Evolutionary conservation across 495 filamentous ascomycete species (phyloP), one percentile per base, ranked within the genome.

Genomic region (Tuber brumale): DNA sequence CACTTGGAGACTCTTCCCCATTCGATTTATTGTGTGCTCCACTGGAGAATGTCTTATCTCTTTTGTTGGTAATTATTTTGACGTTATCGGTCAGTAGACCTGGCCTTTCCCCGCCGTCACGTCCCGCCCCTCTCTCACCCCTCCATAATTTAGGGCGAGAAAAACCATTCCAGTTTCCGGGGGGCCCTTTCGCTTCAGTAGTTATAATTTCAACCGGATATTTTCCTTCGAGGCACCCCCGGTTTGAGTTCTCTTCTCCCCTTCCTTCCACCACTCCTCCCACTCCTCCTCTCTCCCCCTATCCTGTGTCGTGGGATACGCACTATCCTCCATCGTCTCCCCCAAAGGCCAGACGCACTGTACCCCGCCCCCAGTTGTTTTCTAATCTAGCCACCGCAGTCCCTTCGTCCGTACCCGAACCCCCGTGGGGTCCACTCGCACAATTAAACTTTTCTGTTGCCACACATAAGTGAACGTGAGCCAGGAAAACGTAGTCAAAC

Each of bases 21-120:
- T 31, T 66, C 27, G 5, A 35, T 66, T 51, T 35, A 3, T 16
- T 66, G 57, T 35, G 27, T 31, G 43, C 76, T 73, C 70, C 66
- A 39, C 70, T 78, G 76, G 73, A 79, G 75, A 80, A 66, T 66
- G 71, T 77, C 78, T 80, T 80, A 80, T 80, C 78, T 80, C 72
- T 70, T 77, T 66, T 73, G 73, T 79, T 80, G 78, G 76, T 79
- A 80, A 80, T 80, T 76, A 76, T 75, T 75, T 76, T 80, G 77
- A 78, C 77, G 74, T 78, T 78, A 78, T 78, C 77, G 71, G 42
- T 39, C 75, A 76, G 71, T 44, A 35, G 57, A 66, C 57, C 57
- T 66, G 3, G 27, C 12, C 5, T 35, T 66, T 66, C 57, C 57
- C 27, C 57, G 18, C 57, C 27, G 1, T 66, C 57, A 35, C 27